These are phyloP conservation scores for Arthrobotrys sinensis DNA, from an alignment of 2,329 filamentous ascomycete genomes.

Conservation along the genomic window DNA sequence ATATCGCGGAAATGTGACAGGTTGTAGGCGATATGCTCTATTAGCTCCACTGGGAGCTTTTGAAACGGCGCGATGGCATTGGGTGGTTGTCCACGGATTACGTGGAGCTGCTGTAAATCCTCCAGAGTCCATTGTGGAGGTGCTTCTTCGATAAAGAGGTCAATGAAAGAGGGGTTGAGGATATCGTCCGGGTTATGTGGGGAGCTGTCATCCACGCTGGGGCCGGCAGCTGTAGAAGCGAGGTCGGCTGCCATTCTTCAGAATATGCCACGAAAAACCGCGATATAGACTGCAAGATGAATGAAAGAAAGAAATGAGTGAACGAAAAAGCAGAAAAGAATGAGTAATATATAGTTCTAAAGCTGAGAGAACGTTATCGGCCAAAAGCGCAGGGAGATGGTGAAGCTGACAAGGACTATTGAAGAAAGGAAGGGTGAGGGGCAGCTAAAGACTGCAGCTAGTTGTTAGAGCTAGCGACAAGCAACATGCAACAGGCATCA, in stretches of 20 bases:
- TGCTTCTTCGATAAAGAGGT: conserved; percentile 48
- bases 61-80: conserved; percentile 37
- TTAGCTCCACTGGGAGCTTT: conserved; percentile 46
- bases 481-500: not conserved
- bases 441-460: conserved; percentile 14
- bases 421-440: conserved; percentile 15
- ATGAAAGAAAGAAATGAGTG: not conserved
- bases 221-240: conserved; percentile 24
- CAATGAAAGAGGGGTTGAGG: conserved; percentile 52
- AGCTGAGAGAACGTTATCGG: not conserved
- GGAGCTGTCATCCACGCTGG: conserved; percentile 1
- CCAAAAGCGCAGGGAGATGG: conserved; percentile 38
- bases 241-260: conserved; percentile 6
- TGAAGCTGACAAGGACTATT: not conserved
- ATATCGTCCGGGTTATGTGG: conserved; percentile 45
- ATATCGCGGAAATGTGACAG: conserved; percentile 51
- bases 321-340: not conserved
- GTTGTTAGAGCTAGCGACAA: conserved; percentile 7
- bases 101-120: conserved; percentile 43
- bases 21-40: conserved; percentile 42
- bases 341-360: not conserved
- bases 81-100: conserved; percentile 24
- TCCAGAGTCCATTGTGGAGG: conserved; percentile 50
- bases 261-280: not conserved
- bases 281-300: not conserved